Base-by-base conservation (phyloP, 345 rosid genomes). In the Salix udensis region DNA sequence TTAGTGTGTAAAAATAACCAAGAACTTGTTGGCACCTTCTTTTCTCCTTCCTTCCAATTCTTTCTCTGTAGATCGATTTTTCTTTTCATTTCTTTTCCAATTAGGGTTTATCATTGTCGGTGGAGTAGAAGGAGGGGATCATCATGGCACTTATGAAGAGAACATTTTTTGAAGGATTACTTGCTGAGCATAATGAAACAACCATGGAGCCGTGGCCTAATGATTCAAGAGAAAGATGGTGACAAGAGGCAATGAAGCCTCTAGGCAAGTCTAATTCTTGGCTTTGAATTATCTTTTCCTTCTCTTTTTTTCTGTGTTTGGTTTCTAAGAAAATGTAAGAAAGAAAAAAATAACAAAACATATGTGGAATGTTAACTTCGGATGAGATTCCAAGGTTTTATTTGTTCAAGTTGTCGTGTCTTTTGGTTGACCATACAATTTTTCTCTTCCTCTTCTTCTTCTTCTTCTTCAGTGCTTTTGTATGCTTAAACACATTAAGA, bases 221-320 rank as follows among this genome's bases (percentile, higher is more conserved):
- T 19, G 55, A 71, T 42, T 26, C 13, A 26, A 24, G 64, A 67
- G 16, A 36, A 34, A 64, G 68, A 77, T 68, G 66, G 23, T 36
- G 39, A 72, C 62, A 44, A 37, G 81, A 76, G 85, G 80, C 52
- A 74, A 72, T 76, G 55, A 74, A 65, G 74, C 85, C 84, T 85
- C 84, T 86, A 84, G 92, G 92, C 92, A 89, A 89, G 92, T 89
- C 92, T 85, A 65, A 67, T 77, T 80, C 92, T 89, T 89, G 92
- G 92, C 92, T 89, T 74, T 66, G 60, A 70, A 64, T 67, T 79
- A 31, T 77, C 71, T 66, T 65, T 53, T 23, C 24, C 16, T 68
- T 4, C 9, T 6, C 15, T 52, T 40, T 40, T 60, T 1, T 16
- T 71, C 23, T 23, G 6, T 81, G 83, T 87, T 81, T 80, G 86